Evolutionary conservation across 805 yeast genomes (phyloP), one percentile per base, ranked within the genome.

Genomic region (Hanseniaspora pseudoguilliermondii): DNA sequence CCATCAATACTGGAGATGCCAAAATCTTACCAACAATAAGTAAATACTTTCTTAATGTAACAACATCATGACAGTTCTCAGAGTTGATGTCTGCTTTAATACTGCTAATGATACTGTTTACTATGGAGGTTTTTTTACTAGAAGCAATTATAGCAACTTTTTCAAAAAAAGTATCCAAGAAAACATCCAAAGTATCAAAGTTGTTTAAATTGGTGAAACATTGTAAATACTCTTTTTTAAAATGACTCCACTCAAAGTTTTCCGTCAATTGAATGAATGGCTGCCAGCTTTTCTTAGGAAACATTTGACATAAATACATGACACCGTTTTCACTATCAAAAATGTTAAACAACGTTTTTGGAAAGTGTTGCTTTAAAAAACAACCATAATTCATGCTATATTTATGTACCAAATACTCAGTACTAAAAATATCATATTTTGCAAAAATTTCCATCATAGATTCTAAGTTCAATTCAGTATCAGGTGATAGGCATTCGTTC

Each of bases 1-100:
- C 40, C 56, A 53, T 53, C 5, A 53, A 21, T 6, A 27, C 18
- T 7, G 50, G 27, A 35, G 56, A 53, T 3, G 46, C 40, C 27
- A 53, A 5, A 16, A 53, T 39, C 13, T 53, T 53, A 16, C 56
- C 50, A 6, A 46, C 11, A 6, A 53, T 46, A 18, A 46, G 16
- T 13, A 46, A 34, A 34, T 32, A 46, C 39, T 20, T 29, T 18
- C 15, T 29, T n/a, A 46, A 15, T 16, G 21, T 32, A 13, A 6
- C 25, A 21, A 34, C 13, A 32, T 46, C 39, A 34, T 46, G 38
- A 34, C 49, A 46, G 5, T 18, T 46, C 32, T 53, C 49, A 16
- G 20, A 15, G 16, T 53, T 53, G 10, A 53, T 35, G 8, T 53
- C 40, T 3, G 27, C 32, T 39, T 53, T 53, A 5, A 53, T 46